phyloP scores from a whole-genome alignment of 2,329 filamentous ascomycete genomes.

The Xylaria sp. region DNA sequence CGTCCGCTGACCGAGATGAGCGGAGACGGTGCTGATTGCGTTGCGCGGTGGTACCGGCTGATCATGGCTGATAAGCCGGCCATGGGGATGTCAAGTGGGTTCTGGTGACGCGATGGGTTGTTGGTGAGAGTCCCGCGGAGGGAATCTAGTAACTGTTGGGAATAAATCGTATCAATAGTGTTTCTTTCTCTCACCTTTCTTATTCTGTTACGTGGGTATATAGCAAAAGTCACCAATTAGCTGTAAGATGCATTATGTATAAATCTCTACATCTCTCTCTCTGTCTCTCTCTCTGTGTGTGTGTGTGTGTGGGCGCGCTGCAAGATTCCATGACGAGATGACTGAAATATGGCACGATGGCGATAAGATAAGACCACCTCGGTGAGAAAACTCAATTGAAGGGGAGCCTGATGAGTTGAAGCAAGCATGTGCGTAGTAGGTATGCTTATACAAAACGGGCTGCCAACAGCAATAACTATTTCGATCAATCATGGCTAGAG shows the following conservation, averaged over 20 bases:
- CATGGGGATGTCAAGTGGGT: constrained; percentile 50
- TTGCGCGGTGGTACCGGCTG: constrained; percentile 58
- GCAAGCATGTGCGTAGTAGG: not conserved
- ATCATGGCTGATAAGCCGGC: constrained; percentile 59
- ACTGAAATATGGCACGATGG: constrained; percentile 17
- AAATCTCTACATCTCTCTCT: too few species aligned
- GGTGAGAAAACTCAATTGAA: constrained; percentile 12
- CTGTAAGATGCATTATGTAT: not conserved
- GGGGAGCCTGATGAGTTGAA: not conserved
- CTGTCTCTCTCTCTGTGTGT: constrained; percentile 9
- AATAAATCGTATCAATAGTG: not conserved
- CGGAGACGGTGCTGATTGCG: constrained; percentile 55
- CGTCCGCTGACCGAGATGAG: constrained; percentile 63
- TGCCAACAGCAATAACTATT: not conserved
- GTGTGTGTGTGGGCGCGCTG: constrained; percentile 7
- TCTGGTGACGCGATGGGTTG: constrained; percentile 31
- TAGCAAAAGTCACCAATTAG: constrained; percentile 8
- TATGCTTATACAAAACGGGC: not conserved
- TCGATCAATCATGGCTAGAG: not conserved
- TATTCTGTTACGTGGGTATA: not conserved
- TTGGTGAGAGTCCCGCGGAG: constrained; percentile 33
- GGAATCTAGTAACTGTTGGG: constrained; percentile 41
- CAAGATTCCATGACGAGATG: constrained; percentile 27
- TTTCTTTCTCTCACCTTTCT: not conserved
- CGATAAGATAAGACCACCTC: constrained; percentile 44